A percentile compares a stretch with the other conserved stretches of the same genome.
Evolutionary conservation across 495 filamentous ascomycete genomes (phyloP).

Genomic region (Penicillium mononematosum): DNA sequence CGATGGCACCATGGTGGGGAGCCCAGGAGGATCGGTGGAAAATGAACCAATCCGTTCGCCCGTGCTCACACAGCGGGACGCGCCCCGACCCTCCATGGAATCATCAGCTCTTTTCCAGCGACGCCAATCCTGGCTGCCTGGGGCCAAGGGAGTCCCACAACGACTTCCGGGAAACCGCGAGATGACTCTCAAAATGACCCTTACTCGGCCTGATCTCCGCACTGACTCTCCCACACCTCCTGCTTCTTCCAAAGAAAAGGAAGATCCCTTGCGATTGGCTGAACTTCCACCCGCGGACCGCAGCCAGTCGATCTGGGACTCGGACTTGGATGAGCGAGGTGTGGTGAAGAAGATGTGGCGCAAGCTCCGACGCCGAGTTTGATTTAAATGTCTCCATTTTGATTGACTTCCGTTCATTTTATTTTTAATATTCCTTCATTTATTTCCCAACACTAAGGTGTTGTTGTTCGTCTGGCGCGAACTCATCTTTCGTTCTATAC

Average conservation of each 20-base stretch:
- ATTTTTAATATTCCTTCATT: conserved; percentile 4
- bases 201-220: conserved; percentile 83
- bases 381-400: conserved; percentile 12
- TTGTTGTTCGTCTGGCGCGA: conserved; percentile 19
- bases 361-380: conserved; percentile 38
- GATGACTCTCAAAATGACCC: conserved; percentile 94
- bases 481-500: conserved; percentile 11
- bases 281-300: conserved; percentile 50
- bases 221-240: conserved; percentile 60
- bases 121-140: conserved; percentile 22
- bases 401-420: conserved; percentile 14
- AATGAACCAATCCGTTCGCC: conserved; percentile 13
- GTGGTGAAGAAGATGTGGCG: conserved; percentile 58
- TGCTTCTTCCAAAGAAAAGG: conserved; percentile 54
- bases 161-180: conserved; percentile 54
- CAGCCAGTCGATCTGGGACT: conserved; percentile 45
- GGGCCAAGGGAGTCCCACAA: conserved; percentile 21
- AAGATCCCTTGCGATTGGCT: conserved; percentile 55
- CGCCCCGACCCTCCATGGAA: conserved; percentile 19
- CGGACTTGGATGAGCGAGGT: conserved; percentile 40
- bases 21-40: conserved; percentile 20
- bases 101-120: conserved; percentile 18
- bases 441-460: conserved; percentile 1
- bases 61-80: conserved; percentile 11
- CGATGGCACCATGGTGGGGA: conserved; percentile 35